Conservation (phyloP, 805 yeast genomes). For the Jamesozyma gamospora region DNA sequence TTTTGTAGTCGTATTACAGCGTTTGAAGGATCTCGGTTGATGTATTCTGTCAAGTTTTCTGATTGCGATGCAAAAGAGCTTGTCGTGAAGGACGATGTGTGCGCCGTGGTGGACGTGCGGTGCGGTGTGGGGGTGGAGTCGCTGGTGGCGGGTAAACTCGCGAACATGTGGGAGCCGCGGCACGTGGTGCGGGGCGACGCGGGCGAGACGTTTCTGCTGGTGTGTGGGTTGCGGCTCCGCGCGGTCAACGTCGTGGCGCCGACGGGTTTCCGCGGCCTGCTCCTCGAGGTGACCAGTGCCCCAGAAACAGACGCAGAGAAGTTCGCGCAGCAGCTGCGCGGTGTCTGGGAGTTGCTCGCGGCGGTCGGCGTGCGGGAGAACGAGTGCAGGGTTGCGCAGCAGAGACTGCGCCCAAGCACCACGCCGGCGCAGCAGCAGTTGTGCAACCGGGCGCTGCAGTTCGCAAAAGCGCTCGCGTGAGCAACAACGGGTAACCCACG, state of each 20-base stretch:
- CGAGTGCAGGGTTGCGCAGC: too few species aligned
- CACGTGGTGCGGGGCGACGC: slow-evolving; percentile 27
- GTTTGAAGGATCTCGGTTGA: slow-evolving; percentile 19
- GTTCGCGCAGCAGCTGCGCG: too few species aligned
- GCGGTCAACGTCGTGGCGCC: slow-evolving; percentile 19
- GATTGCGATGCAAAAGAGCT: slow-evolving; percentile 19
- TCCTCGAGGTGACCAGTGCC: too few species aligned
- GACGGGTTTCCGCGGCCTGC: slow-evolving; percentile 27
- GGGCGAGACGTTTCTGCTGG: slow-evolving; percentile 27
- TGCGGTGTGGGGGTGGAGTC: slow-evolving; percentile 6
- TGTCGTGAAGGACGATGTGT: slow-evolving; percentile 18
- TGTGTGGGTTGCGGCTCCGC: too few species aligned
- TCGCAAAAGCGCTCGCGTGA: too few species aligned
- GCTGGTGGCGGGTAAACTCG: slow-evolving; percentile 16
- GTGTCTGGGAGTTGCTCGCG: too few species aligned
- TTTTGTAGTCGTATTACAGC: slow-evolving; percentile 18
- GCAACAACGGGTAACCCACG: too few species aligned
- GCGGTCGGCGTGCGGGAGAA: too few species aligned
- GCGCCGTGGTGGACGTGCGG: slow-evolving; percentile 15
- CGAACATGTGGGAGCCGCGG: slow-evolving; percentile 27
- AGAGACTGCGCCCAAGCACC: too few species aligned
- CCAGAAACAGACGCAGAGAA: too few species aligned
- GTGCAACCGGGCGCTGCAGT: too few species aligned
- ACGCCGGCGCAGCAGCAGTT: too few species aligned
- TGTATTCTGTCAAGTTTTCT: slow-evolving; percentile 23